phyloP scores from a whole-genome alignment of 768 basidiomycete genomes.

The Pleurotus tuber-regium region DNA sequence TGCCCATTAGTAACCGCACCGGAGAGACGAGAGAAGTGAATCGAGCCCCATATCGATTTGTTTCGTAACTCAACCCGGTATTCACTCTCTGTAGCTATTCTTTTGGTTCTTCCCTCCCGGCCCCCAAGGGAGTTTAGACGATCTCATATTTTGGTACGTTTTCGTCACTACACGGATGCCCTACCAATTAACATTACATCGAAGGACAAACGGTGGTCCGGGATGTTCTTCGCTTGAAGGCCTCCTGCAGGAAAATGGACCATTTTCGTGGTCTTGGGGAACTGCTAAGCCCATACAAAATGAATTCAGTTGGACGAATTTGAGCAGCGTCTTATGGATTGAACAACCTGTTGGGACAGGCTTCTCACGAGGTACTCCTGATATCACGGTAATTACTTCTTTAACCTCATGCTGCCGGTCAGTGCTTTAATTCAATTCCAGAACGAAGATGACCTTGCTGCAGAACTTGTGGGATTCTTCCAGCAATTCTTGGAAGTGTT shows the following conservation, averaged over 20 bases:
- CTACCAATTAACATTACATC: not conserved
- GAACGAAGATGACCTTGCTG: conserved; percentile 49
- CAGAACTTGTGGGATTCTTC: conserved; percentile 57
- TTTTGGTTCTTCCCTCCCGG: conserved; percentile 87
- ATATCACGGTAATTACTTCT: conserved; percentile 45
- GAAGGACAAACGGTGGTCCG: conserved; percentile 79
- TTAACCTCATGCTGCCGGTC: not conserved
- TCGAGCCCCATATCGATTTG: conserved; percentile 7
- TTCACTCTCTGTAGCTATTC: conserved; percentile 49
- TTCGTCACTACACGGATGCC: too few relatives aligned
- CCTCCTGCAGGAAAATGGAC: conserved; percentile 72
- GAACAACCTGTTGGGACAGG: conserved; percentile 83
- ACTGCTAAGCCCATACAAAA: conserved; percentile 63
- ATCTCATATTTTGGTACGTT: conserved; percentile 70
- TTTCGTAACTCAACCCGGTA: not conserved
- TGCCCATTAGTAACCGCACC: conserved; percentile 60
- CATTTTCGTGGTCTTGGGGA: conserved; percentile 63
- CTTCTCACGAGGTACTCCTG: conserved; percentile 68
- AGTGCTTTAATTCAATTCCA: conserved; percentile 15
- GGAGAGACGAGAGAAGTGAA: conserved; percentile 75
- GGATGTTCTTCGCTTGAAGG: conserved; percentile 77
- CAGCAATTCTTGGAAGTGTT: conserved; percentile 78
- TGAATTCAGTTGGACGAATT: conserved; percentile 75
- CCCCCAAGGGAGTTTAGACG: conserved; percentile 66
- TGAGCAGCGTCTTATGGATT: conserved; percentile 71